Base-by-base conservation (phyloP, 495 filamentous ascomycete species). In the Penicillium argentinense region DNA sequence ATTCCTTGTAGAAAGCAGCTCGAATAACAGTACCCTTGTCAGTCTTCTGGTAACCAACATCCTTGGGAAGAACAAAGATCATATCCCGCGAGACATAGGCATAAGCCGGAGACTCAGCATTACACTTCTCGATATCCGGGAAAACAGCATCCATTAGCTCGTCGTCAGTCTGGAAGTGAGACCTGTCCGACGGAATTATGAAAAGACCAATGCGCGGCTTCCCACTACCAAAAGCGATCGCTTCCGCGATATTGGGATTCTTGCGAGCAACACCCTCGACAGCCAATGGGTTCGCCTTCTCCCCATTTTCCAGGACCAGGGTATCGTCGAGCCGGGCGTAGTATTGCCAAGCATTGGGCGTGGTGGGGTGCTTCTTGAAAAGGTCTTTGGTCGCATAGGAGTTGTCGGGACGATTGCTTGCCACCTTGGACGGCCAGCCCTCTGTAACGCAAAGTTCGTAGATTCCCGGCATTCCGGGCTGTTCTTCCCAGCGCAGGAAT, bases 221-320 rank as follows among this genome's bases (percentile, higher is more conserved):
- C 30, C 55, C 56, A 2, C 55, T 44, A 4, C 66, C 66, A 26
- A 69, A 67, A 7, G 56, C 64, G 36, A 69, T 56, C 2, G 57
- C 61, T 46, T 69, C 66, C 1, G 45, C 46, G 14, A 67, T 43
- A 18, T 49, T 50, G 4, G 53, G 33, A 14, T 62, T 49, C 11
- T 67, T 57, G 9, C 64, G 57, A 4, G 53, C 58, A 4, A 54
- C 53, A 4, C 62, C 71, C 57, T 86, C 82, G 16, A 85, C 58
- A 0, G 73, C 71, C 11, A 77, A 69, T 4, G 82, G 82, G 48
- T 82, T 81, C 39, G 82, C 82, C 53, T 86, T 85, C 63, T 83
- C 81, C 3, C 82, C 81, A 9, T 81, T 85, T 16, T 75, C 59
- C 14, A 86, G 58, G 11, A 75, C 80, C n/a, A 84, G 53, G 12